Conservation (phyloP, 441 rosid genomes). For the Pelargonium cotyledonis region DNA sequence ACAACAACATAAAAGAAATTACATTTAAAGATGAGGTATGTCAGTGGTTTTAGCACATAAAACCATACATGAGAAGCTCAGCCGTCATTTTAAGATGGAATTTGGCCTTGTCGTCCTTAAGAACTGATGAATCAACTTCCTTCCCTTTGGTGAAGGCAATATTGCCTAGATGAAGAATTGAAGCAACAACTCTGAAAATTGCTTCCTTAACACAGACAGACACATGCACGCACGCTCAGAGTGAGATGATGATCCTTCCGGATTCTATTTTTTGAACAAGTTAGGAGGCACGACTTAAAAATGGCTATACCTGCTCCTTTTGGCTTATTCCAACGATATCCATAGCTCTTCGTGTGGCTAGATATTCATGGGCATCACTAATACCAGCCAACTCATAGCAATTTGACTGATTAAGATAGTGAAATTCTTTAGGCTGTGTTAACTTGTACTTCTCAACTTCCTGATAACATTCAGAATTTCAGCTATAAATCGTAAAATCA, state of each 20-base stretch:
- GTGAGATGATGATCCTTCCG: constrained; percentile 17
- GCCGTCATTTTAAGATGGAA: constrained; percentile 83
- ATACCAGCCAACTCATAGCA: constrained; percentile 78
- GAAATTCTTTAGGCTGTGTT: constrained; percentile 68
- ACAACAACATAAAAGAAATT: neutral
- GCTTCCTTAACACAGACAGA: constrained; percentile 54
- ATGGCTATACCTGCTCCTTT: constrained; percentile 65
- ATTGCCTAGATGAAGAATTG: constrained; percentile 88
- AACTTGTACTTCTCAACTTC: constrained; percentile 81
- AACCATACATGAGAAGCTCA: constrained; percentile 80
- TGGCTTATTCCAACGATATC: constrained; percentile 87
- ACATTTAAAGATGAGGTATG: no score
- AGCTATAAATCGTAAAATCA: constrained; percentile 10
- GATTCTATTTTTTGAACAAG: constrained; percentile 11
- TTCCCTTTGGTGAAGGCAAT: constrained; percentile 72
- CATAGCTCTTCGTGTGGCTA: constrained; percentile 91
- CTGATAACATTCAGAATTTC: constrained; percentile 33
- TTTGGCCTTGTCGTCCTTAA: constrained; percentile 69
- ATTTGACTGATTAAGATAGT: constrained; percentile 85
- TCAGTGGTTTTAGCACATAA: neutral
- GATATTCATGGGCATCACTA: constrained; percentile 88
- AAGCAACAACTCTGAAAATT: constrained; percentile 89
- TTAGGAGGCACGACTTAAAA: constrained; percentile 10
- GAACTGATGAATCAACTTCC: constrained; percentile 80
- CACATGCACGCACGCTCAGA: neutral